Evolutionary conservation across 116 monocot genomes (phyloP).

Genomic region (Papilionanthe hybrid): DNA sequence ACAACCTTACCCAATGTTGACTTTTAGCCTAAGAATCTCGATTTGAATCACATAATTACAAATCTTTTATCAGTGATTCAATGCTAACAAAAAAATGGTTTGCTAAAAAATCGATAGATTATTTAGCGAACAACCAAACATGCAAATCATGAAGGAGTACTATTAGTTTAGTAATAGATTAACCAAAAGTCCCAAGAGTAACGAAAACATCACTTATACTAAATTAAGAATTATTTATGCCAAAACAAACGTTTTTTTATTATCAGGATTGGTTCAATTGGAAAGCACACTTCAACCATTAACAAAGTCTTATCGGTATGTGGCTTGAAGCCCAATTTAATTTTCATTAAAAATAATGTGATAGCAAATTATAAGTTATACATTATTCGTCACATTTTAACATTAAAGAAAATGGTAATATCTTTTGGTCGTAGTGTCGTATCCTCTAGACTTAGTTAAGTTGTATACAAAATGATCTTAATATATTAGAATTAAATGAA

Average conservation of each 20-base stretch:
- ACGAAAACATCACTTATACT: not conserved
- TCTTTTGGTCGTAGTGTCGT: too few relatives aligned
- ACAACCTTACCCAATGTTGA: not conserved
- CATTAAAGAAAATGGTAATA: too few relatives aligned
- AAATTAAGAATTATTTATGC: not conserved
- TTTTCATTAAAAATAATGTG: too few relatives aligned
- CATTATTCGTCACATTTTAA: too few relatives aligned
- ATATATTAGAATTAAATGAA: too few relatives aligned
- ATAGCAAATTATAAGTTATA: too few relatives aligned
- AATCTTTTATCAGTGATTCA: not conserved
- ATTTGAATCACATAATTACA: not conserved
- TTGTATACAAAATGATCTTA: too few relatives aligned
- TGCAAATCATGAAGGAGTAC: not conserved
- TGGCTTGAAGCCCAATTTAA: too few relatives aligned
- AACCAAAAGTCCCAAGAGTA: not conserved
- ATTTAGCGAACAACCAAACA: not conserved
- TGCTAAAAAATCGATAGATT: not conserved
- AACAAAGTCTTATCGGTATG: too few relatives aligned
- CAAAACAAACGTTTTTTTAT: not conserved
- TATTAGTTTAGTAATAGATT: not conserved
- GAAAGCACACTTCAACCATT: too few relatives aligned
- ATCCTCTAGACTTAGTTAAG: too few relatives aligned
- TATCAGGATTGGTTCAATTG: too few relatives aligned
- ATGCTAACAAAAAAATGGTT: not conserved
- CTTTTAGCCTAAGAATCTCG: not conserved